Conservation (phyloP, 306 rosid genomes). For the Quercus bicolor region DNA sequence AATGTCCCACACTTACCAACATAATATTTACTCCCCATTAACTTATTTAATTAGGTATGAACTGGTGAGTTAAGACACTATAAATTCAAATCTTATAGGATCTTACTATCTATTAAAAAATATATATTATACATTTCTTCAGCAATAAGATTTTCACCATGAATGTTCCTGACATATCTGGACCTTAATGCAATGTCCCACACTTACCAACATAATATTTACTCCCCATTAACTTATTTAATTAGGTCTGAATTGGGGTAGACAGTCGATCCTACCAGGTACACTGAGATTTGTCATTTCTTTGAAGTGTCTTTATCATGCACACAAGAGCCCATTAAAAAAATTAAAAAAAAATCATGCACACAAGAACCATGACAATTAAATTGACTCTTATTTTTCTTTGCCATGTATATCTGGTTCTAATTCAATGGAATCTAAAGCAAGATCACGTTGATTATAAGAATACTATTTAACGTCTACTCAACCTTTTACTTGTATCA, state of each 20-base stretch:
- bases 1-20: conserved; percentile 1
- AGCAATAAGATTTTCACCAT: background rate
- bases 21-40: conserved; percentile 24
- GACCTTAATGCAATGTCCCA: background rate
- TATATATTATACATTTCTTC: no score
- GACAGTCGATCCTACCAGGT: background rate
- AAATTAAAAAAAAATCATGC: no score
- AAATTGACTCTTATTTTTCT: background rate
- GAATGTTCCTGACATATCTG: background rate
- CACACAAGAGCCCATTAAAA: background rate
- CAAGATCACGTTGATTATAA: conserved; percentile 12
- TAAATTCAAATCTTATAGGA: no score
- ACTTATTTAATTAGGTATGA: conserved; percentile 20
- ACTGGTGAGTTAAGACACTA: background rate
- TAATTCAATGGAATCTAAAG: conserved; percentile 10
- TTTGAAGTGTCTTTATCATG: background rate
- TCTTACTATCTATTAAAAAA: no score
- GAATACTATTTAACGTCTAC: conserved; percentile 9
- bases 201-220: conserved; percentile 18
- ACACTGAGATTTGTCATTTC: background rate
- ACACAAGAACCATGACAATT: background rate
- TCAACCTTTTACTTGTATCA: background rate
- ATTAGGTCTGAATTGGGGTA: conserved; percentile 2
- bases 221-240: conserved; percentile 20
- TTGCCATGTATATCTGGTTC: background rate